Evolutionary conservation across 345 rosid genomes (phyloP), one percentile per base, ranked within the genome.

Genomic region (Mercurialis annua): DNA sequence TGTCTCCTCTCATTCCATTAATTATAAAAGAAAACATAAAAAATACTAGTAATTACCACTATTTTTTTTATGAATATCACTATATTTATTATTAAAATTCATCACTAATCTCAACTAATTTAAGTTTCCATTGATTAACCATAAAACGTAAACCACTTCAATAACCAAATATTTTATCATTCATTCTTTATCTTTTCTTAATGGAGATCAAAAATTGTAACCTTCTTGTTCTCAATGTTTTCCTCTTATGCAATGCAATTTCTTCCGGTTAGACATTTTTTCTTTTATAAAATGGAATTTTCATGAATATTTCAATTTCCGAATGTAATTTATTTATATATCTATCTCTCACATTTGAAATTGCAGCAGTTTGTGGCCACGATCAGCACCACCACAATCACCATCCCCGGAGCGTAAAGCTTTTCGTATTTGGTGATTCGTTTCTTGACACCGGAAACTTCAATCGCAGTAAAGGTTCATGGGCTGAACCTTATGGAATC

Each of bases 371-470:
- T 20, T 27, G 21, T 1, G 54, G 8, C 44, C 44, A 40, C 6
- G 12, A 40, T 3, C 1, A 40, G 8, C 4, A 40, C 11, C 44
- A 47, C 18, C 51, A 47, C 4, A 6, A 47, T n/a, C 21, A 10
- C 23, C 10, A 5, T 47, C 21, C 1, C 51, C 16, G 71, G 29
- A 16, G 34, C 14, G 16, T 10, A 10, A 69, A 61, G 59, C 73
- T 69, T 16, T 63, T 71, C 44, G 64, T 64, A 2, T 71, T 71
- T 47, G 74, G 69, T 10, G 74, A 71, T 26, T 71, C 74, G 1
- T 71, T 53, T 14, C 63, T 46, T 14, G 74, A 71, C 24, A 55
- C 69, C 0, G 74, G 74, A 10, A 71, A 71, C 54, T 69, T 33
- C 4, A n/a, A 30, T 2, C 17, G 26, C 1, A 24, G 11, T 34